Base-by-base conservation (phyloP, 2,329 filamentous ascomycete species). In the Drechslerella coelobrocha region DNA sequence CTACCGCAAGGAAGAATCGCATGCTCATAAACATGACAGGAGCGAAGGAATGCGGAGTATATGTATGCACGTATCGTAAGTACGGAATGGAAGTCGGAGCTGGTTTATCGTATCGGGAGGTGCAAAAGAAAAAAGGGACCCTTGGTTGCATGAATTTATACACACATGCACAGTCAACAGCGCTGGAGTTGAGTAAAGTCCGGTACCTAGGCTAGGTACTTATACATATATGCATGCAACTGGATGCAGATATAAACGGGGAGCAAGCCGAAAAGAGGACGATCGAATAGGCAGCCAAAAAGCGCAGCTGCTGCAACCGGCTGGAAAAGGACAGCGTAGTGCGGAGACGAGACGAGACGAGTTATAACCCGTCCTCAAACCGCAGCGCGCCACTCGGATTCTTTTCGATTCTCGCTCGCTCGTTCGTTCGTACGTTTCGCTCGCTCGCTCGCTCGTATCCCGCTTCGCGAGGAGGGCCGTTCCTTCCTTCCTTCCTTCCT, bases 311-410 rank as follows among this genome's bases (percentile, higher is more conserved):
- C 62, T 37, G 53, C 48, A 39, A 51, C 55, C 62, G 48, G n/a
- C n/a, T 23, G n/a, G 50, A 60, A 68, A 29, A 29, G 39, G 50
- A 24, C 17, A 61, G 37, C 39, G 39, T 41, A 41, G 62, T 54
- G 48, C 50, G 62, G 55, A 55, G 62, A 55, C 55, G 62, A 68
- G 55, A 61, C 48, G 39, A 51, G 48, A 68, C 37, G 62, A 68
- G 55, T 53, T 68, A 60, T 54, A 61, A 50, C 19, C 27, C 29
- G 48, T 45, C 50, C 50, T 48, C 52, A 21, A 12, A 53, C 27
- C 12, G 26, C 34, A 37, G 55, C 29, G 41, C 10, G 27, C n/a
- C 41, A 50, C 24, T 51, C 10, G 21, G 24, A 19, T 56, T 65
- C 50, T 50, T 51, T 45, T 59, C 21, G 60, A 23, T 21, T 50